These are phyloP conservation scores for Calonectria pseudoturangicola DNA, from an alignment of 2,329 filamentous ascomycete genomes.

Conservation along the genomic window DNA sequence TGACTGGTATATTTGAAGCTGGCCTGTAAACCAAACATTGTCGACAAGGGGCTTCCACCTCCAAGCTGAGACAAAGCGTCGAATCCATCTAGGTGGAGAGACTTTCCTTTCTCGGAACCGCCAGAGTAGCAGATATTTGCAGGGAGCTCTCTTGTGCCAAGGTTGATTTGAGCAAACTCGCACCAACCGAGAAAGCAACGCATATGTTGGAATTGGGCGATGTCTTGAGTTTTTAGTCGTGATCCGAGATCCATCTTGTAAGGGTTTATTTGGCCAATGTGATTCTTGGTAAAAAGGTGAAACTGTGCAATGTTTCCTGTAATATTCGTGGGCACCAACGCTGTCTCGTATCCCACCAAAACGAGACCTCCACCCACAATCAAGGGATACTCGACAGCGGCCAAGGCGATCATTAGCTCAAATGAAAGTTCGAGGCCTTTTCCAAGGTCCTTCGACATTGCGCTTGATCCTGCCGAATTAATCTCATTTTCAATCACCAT, in stretches of 20 bases:
- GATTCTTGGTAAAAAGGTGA: background rate
- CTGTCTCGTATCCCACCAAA: constrained; percentile 10
- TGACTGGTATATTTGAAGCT: constrained; percentile 2
- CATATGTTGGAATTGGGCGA: background rate
- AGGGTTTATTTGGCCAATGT: constrained; percentile 1
- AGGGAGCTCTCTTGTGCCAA: background rate
- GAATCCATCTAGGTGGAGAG: background rate
- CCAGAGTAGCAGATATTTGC: constrained; percentile 11
- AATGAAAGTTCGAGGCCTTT: constrained; percentile 17
- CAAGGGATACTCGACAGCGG: constrained; percentile 2
- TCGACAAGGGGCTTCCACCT: background rate
- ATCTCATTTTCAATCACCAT: background rate
- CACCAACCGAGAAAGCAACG: constrained; percentile 25
- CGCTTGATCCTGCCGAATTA: background rate
- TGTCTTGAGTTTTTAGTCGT: background rate
- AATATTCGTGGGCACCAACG: background rate
- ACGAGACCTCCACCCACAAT: background rate
- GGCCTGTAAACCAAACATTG: background rate
- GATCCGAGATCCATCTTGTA: background rate
- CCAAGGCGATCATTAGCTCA: background rate
- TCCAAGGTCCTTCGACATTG: background rate
- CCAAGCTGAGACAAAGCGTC: background rate
- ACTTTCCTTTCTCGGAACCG: background rate
- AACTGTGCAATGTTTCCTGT: background rate
- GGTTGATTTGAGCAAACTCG: constrained; percentile 6